Conservation (phyloP, 2,329 filamentous ascomycete species). For the Cadophora sp. region DNA sequence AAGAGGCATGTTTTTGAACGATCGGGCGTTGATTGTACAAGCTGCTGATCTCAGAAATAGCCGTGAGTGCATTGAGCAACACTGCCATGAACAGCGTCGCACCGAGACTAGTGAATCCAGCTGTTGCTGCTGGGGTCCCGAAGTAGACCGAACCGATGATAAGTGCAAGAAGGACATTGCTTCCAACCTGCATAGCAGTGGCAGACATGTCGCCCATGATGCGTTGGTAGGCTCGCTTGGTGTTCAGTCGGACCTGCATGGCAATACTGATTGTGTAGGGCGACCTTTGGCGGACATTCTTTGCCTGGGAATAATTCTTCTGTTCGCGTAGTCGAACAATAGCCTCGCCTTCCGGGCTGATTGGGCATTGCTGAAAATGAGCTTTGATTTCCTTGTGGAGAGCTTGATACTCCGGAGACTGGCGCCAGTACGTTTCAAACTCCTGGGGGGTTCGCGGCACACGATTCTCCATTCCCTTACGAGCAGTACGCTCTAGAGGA, state of each 20-base stretch:
- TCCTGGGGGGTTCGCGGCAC: constrained; percentile 62
- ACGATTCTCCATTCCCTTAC: constrained; percentile 61
- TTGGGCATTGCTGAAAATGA: constrained; percentile 54
- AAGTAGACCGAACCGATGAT: constrained; percentile 71
- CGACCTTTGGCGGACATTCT: constrained; percentile 68
- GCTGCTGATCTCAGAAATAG: constrained; percentile 68
- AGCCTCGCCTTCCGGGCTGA: constrained; percentile 20
- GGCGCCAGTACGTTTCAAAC: constrained; percentile 59
- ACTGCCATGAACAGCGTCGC: constrained; percentile 73
- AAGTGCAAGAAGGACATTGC: constrained; percentile 58
- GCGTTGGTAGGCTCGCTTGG: constrained; percentile 81
- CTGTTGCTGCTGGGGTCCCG: constrained; percentile 59
- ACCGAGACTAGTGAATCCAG: constrained; percentile 66
- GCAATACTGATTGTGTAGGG: constrained; percentile 82
- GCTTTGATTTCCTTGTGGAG: constrained; percentile 55
- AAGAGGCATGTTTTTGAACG: constrained; percentile 87
- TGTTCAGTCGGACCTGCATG: constrained; percentile 80
- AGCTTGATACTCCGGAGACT: constrained; percentile 51
- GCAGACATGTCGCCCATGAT: constrained; percentile 78
- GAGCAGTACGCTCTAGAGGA: constrained; percentile 61
- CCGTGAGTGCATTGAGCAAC: constrained; percentile 69
- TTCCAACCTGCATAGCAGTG: constrained; percentile 51
- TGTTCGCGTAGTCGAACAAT: not conserved
- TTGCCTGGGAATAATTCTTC: constrained; percentile 47
- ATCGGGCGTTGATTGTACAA: constrained; percentile 89